Conservation (phyloP, 2,329 filamentous ascomycete species). For the Shiraia bambusicola region DNA sequence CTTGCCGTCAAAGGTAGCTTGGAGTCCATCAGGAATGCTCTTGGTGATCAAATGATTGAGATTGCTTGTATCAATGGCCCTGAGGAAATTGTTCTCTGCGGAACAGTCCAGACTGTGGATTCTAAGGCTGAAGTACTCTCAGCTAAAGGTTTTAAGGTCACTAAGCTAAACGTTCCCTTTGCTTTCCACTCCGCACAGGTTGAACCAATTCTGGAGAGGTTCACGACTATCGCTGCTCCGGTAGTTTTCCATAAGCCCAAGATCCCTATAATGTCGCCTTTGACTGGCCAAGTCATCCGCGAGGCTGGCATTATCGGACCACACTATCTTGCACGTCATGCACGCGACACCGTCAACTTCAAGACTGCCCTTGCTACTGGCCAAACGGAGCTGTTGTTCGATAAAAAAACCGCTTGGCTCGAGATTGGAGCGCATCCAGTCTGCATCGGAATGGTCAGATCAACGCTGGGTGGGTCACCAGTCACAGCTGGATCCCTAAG, state of each 20-base stretch:
- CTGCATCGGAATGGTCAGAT: constrained; percentile 67
- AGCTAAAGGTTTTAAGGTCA: constrained; percentile 59
- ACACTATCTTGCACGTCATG: constrained; percentile 64
- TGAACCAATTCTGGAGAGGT: constrained; percentile 62
- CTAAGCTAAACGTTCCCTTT: constrained; percentile 65
- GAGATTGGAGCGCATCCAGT: constrained; percentile 76
- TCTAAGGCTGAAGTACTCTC: constrained; percentile 54
- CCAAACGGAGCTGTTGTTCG: constrained; percentile 59
- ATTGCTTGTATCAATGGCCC: constrained; percentile 76
- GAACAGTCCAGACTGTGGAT: constrained; percentile 61
- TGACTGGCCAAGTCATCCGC: constrained; percentile 61
- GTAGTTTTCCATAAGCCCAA: constrained; percentile 60
- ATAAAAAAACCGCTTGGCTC: constrained; percentile 69
- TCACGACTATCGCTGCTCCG: constrained; percentile 56
- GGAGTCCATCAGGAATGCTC: constrained; percentile 56
- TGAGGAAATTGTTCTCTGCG: constrained; percentile 72
- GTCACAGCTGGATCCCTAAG: constrained; percentile 62
- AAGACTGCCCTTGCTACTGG: constrained; percentile 62
- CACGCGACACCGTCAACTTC: constrained; percentile 71
- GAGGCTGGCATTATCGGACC: constrained; percentile 60
- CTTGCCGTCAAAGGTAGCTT: constrained; percentile 57
- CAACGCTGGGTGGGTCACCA: constrained; percentile 58
- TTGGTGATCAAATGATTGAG: constrained; percentile 53
- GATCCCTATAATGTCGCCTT: constrained; percentile 67
- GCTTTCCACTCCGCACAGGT: constrained; percentile 68